These are phyloP conservation scores for Leccinum fibrillosum DNA, from an alignment of 768 basidiomycete genomes.

Conservation along the genomic window DNA sequence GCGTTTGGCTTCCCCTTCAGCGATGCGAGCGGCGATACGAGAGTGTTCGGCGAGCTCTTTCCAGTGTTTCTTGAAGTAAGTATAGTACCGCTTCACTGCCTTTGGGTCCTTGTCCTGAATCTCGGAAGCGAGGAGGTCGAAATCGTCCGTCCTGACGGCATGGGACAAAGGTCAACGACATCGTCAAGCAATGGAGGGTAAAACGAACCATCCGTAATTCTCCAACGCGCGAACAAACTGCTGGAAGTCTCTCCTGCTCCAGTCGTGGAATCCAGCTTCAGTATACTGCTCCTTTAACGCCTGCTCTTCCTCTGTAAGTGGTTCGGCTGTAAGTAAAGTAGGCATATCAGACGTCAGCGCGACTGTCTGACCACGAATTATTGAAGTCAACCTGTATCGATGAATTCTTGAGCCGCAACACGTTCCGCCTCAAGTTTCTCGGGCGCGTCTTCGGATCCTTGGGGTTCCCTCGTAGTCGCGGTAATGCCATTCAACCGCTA, in stretches of 20 bases:
- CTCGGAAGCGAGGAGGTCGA: conserved; percentile 71
- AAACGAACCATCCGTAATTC: conserved; percentile 73
- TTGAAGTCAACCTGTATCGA: conserved; percentile 65
- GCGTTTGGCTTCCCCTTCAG: conserved; percentile 87
- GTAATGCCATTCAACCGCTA: conserved; percentile 66
- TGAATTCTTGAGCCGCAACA: conserved; percentile 74
- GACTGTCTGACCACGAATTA: neutral
- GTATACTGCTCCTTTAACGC: conserved; percentile 76
- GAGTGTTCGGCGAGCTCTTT: conserved; percentile 70
- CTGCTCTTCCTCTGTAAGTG: conserved; percentile 85
- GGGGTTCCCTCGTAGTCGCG: conserved; percentile 62
- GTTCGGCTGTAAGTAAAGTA: conserved; percentile 61
- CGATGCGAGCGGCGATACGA: conserved; percentile 77
- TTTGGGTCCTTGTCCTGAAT: conserved; percentile 81
- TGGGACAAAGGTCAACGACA: neutral
- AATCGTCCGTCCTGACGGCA: conserved; percentile 53
- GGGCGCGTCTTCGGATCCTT: conserved; percentile 69
- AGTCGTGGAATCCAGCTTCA: conserved; percentile 79
- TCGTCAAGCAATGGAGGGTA: neutral
- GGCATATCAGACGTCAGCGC: neutral
- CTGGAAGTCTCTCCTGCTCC: conserved; percentile 93
- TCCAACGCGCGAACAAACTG: conserved; percentile 82
- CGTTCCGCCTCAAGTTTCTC: conserved; percentile 86
- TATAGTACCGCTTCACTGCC: conserved; percentile 75
- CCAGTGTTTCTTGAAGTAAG: conserved; percentile 88